These are phyloP conservation scores for Petunia axillaris DNA, from an alignment of 257 asterid species.

Conservation along the genomic window DNA sequence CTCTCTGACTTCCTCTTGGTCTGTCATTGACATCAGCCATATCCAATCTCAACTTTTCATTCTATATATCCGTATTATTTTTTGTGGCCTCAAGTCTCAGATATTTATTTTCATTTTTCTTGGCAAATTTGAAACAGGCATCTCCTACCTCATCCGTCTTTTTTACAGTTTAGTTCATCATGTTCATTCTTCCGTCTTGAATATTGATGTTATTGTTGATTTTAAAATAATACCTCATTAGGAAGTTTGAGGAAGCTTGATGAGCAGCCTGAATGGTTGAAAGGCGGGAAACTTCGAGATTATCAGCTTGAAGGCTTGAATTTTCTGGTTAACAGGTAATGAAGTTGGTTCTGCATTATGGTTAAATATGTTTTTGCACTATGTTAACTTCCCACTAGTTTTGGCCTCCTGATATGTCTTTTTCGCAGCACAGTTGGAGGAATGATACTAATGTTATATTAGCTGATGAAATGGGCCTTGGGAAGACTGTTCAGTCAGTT, in stretches of 20 bases:
- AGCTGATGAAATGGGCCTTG: constrained; percentile 99
- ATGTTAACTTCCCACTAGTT: constrained; percentile 28
- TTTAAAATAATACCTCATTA: constrained; percentile 37
- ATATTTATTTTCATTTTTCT: not conserved
- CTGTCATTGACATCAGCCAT: not conserved
- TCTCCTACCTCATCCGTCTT: constrained; percentile 7
- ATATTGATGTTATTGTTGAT: not conserved
- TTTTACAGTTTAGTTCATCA: not conserved
- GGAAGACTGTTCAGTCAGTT: constrained; percentile 98
- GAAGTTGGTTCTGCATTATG: constrained; percentile 37
- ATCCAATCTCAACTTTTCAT: constrained; percentile 17
- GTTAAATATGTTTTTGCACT: constrained; percentile 21
- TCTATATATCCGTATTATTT: not conserved
- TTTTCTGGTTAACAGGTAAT: constrained; percentile 94
- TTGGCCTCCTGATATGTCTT: constrained; percentile 51
- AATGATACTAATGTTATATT: constrained; percentile 96
- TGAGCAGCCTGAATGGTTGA: constrained; percentile 98
- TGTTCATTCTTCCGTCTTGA: not conserved
- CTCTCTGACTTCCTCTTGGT: not conserved
- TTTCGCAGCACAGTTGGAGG: constrained; percentile 88
- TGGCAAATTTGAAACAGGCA: not conserved
- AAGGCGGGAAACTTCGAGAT: constrained; percentile 98
- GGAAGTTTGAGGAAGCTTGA: constrained; percentile 98
- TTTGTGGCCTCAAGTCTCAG: not conserved
- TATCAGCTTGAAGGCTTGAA: constrained; percentile 99